Base-by-base conservation (phyloP, 495 filamentous ascomycete species). In the Terfezia boudieri region DNA sequence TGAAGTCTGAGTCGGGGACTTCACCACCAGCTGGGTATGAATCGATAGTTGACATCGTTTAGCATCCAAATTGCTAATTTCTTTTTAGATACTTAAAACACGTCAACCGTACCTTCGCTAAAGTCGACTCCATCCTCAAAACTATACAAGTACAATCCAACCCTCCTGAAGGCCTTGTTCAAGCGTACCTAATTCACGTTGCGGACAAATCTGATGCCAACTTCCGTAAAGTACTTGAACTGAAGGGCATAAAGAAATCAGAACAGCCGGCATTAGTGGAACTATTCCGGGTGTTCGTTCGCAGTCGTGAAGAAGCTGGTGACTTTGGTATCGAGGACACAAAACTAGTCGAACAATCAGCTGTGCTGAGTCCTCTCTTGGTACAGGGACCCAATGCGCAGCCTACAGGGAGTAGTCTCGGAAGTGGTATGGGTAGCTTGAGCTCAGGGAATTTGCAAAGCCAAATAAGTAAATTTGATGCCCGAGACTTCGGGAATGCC, bases 141-240 rank as follows among this genome's bases (percentile, higher is more conserved):
- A 96, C 90, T 1, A 78, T 98, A 8, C 90, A 98, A 69, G 92
- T 98, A 20, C 85, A 86, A 14, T 80, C 87, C 22, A 83, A 79
- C 10, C 92, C 90, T 1, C 78, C 87, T 1, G 90, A 98, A 70
- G 90, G 84, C 6, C 80, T 98, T 35, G 86, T 96, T 3, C 90
- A 95, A 70, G 92, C 89, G 50, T 98, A 98, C 67, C 78, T 96
- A 36, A 85, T 92, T 64, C 84, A 94, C 69, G 87, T 96, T 59
- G 84, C 80, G 61, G 87, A 94, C 70, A 76, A 78, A 51, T 87
- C 81, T 66, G 84, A 95, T 65, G 76, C 81, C 57, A 98, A 98
- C 71, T 98, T 98, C 78, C 79, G 82, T 58, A 94, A 94, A 68
- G 83, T 98, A 56, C 81, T 98, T 38, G 90, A 98, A 50, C 74